Evolutionary conservation across 495 filamentous ascomycete species (phyloP).

Genomic region (Trichoderma erinaceum): DNA sequence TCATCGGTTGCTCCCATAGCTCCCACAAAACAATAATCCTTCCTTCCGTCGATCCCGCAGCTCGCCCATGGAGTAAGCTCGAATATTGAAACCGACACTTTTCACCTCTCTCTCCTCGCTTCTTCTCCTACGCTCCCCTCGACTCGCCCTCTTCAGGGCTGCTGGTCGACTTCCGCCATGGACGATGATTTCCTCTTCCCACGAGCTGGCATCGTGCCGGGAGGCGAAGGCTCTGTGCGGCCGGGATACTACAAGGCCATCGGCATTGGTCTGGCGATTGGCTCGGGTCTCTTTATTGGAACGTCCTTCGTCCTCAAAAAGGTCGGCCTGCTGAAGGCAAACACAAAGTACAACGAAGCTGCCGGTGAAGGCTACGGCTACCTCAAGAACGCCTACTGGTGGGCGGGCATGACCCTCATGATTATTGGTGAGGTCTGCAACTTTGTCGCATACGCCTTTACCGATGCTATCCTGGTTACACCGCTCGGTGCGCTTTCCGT

Average conservation of each 20-base stretch:
- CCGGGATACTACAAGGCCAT: conserved; percentile 70
- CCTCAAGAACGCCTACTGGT: conserved; percentile 94
- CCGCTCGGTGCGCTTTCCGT: conserved; percentile 92
- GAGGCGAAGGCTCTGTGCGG: conserved; percentile 24
- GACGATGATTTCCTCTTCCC: conserved; percentile 5
- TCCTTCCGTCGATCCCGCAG: background rate
- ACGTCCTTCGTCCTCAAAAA: conserved; percentile 96
- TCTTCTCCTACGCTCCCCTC: background rate
- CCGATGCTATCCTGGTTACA: conserved; percentile 93
- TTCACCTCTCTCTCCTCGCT: background rate
- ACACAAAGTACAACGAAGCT: conserved; percentile 93
- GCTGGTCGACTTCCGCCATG: background rate
- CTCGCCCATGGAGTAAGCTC: conserved; percentile 1
- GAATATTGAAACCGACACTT: background rate
- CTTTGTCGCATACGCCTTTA: conserved; percentile 94
- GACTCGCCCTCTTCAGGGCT: background rate
- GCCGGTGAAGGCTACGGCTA: conserved; percentile 97
- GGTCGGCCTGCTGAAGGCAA: conserved; percentile 80
- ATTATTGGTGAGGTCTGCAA: conserved; percentile 96
- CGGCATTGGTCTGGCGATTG: conserved; percentile 78
- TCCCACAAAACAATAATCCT: background rate
- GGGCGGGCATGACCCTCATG: conserved; percentile 95
- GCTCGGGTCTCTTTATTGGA: conserved; percentile 90
- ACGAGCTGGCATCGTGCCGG: conserved; percentile 12
- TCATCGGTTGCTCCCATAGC: background rate